Evolutionary conservation across 495 filamentous ascomycete species (phyloP), one percentile per base, ranked within the genome.

Genomic region (Glonium stellatum): DNA sequence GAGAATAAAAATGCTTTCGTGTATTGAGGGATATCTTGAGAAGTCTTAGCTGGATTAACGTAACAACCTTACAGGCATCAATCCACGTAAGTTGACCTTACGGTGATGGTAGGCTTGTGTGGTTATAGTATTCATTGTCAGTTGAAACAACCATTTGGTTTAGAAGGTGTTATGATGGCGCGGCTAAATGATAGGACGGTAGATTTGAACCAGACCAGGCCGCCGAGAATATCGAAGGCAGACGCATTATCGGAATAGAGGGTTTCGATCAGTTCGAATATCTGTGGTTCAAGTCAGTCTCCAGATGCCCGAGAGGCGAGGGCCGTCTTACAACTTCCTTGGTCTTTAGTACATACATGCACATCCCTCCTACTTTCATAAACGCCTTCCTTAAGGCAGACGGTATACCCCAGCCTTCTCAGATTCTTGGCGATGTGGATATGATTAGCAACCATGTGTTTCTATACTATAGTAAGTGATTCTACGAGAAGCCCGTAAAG

Each of bases 381-480:
- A 1, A 47, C 19, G 15, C 42, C 12, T 25, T 59, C 46, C 13
- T 46, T 25, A 10, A 47, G 27, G 19, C 57, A 52, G 23, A 52
- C 51, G 4, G 35, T 46, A 41, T 41, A 21, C 1, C 57, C 57
- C 0, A 59, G 46, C 21, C 57, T 23, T 15, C 57, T 25, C 18
- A 46, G 19, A 22, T 49, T 35, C 31, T 25, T 35, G 6, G 53
- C 23, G 34, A 59, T 59, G 57, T 59, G 57, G 13, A 59, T 59
- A 47, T 59, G 31, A 25, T 59, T 48, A n/a, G 47, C 57, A 23
- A 52, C 2, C n/a, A 47, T 31, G 35, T 59, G 53, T 34, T 15
- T 35, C 57, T 47, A 59, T 21, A 59, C 53, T 0, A 35, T 23
- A 12, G 48, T 34, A 3, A 46, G 46, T 2, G 53, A n/a, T 25